Evolutionary conservation across 2,329 filamentous ascomycete species (phyloP).

Genomic region (Arthroderma sp.): DNA sequence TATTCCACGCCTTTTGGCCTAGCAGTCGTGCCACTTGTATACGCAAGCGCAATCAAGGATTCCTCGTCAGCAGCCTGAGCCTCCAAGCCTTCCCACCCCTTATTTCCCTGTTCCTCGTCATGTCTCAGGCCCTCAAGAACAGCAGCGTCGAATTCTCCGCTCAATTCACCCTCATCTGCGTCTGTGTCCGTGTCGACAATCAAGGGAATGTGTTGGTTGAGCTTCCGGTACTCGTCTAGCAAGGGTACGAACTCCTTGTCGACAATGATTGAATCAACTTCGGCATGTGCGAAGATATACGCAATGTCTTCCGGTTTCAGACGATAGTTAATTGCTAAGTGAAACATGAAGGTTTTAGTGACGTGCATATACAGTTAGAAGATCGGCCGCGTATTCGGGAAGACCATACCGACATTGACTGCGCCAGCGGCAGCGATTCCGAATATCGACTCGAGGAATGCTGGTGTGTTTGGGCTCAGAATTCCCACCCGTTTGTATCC

Average conservation of each 20-base stretch:
- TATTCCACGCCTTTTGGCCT: slow-evolving; percentile 86
- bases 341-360: not conserved
- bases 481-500: slow-evolving; percentile 68
- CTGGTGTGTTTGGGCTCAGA: slow-evolving; percentile 82
- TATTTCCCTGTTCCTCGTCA: slow-evolving; percentile 52
- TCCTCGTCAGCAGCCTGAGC: slow-evolving; percentile 64
- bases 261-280: slow-evolving; percentile 76
- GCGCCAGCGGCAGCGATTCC: slow-evolving; percentile 72
- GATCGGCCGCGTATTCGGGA: not conserved
- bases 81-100: slow-evolving; percentile 67
- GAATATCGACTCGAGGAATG: slow-evolving; percentile 82
- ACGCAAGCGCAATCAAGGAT: slow-evolving; percentile 71
- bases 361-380: not conserved
- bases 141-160: slow-evolving; percentile 71
- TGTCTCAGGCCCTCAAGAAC: slow-evolving; percentile 66
- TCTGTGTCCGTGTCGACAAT: slow-evolving; percentile 81
- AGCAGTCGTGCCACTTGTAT: slow-evolving; percentile 88
- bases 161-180: slow-evolving; percentile 57
- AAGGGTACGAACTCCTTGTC: slow-evolving; percentile 68
- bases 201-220: slow-evolving; percentile 53
- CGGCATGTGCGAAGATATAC: slow-evolving; percentile 81
- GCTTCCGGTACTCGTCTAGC: slow-evolving; percentile 52
- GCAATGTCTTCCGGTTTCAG: slow-evolving; percentile 73
- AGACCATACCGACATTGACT: slow-evolving; percentile 51
- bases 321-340: slow-evolving; percentile 52